phyloP scores from a whole-genome alignment of 306 rosid species.

The Acacia acuminata region DNA sequence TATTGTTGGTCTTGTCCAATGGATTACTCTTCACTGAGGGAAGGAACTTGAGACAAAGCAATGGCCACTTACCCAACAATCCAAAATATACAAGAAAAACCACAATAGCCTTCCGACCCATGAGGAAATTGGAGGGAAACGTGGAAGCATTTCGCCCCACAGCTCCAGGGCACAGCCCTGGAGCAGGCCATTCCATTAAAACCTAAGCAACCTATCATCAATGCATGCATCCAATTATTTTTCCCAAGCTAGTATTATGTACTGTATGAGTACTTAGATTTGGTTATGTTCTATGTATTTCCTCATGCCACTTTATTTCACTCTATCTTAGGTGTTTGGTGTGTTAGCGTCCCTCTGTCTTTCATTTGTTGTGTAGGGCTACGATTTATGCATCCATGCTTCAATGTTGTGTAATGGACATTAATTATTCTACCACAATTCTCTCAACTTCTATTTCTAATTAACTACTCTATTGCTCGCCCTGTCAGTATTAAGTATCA shows the following conservation, averaged over 20 bases:
- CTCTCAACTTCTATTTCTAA: neutral
- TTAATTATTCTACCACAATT: neutral
- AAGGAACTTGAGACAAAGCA: constrained; percentile 45
- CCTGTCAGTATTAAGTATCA: neutral
- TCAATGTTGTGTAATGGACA: neutral
- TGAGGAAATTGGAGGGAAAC: constrained; percentile 31
- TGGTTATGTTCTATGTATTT: neutral
- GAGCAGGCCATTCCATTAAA: constrained; percentile 71
- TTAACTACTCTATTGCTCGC: neutral
- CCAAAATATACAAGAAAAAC: constrained; percentile 6
- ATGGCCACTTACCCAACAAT: constrained; percentile 21
- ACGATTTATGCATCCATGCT: constrained; percentile 11
- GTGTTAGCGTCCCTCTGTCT: neutral
- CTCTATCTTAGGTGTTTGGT: neutral
- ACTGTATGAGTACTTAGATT: neutral
- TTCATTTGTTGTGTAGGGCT: neutral
- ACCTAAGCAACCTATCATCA: constrained; percentile 7
- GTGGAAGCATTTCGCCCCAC: constrained; percentile 73
- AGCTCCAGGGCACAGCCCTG: constrained; percentile 77
- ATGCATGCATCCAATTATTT: constrained; percentile 4
- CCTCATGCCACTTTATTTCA: neutral
- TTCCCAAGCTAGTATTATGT: neutral
- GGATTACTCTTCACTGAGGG: constrained; percentile 53
- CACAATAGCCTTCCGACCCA: neutral
- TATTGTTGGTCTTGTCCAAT: constrained; percentile 47